Conservation (phyloP, 1,139 yeast species). For the Debaryomyces fabryi region DNA sequence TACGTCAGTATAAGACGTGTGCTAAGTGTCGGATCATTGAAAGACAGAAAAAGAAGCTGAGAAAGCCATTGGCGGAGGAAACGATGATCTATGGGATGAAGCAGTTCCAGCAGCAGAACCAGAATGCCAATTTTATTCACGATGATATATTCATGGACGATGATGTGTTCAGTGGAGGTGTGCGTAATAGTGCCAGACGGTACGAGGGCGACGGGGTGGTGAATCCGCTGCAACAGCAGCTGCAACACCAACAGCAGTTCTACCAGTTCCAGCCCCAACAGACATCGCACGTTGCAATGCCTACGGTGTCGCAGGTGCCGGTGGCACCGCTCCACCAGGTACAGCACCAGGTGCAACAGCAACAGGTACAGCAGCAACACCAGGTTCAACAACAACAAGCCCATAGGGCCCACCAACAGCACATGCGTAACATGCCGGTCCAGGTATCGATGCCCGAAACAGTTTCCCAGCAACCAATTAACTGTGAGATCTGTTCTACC, state of each 20-base stretch:
- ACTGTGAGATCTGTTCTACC: constrained; percentile 32
- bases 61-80: constrained; percentile 52
- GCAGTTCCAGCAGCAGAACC: constrained; percentile 48
- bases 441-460: constrained; percentile 15
- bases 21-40: constrained; percentile 63
- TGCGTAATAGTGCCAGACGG: constrained; percentile 11
- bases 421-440: constrained; percentile 12
- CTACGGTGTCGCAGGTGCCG: constrained; percentile 4
- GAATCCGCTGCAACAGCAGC: constrained; percentile 14
- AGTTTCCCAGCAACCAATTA: constrained; percentile 16
- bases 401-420: constrained; percentile 12
- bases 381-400: constrained; percentile 11
- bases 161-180: constrained; percentile 23
- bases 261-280: constrained; percentile 16
- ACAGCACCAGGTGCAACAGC: constrained; percentile 9
- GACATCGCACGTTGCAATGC: constrained; percentile 16
- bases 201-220: constrained; percentile 13
- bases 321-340: constrained; percentile 6
- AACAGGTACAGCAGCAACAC: constrained; percentile 6
- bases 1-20: constrained; percentile 59
- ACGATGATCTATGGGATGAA: constrained; percentile 52
- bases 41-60: constrained; percentile 48
- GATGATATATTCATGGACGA: constrained; percentile 40
- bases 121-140: constrained; percentile 42
- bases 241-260: constrained; percentile 15